phyloP scores from a whole-genome alignment of 805 yeast species.

The Spathaspora girioi region DNA sequence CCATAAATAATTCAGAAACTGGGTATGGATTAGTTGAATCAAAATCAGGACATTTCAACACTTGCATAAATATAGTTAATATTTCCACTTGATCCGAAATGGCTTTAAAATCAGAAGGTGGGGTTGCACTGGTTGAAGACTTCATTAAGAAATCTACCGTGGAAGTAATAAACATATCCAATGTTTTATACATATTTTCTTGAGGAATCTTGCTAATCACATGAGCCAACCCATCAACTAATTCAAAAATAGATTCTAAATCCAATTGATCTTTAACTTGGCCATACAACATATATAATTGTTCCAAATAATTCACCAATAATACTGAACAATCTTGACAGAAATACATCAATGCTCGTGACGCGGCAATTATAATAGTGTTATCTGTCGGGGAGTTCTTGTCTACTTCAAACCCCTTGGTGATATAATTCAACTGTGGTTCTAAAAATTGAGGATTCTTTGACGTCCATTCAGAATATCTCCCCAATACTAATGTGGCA shows the following conservation, averaged over 20 bases:
- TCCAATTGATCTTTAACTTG: constrained; percentile 52
- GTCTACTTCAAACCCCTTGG: constrained; percentile 61
- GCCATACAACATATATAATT: constrained; percentile 70
- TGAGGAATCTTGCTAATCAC: constrained; percentile 62
- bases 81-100: constrained; percentile 73
- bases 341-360: constrained; percentile 90
- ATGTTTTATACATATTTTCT: constrained; percentile 48
- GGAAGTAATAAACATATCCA: constrained; percentile 65
- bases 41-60: constrained; percentile 48
- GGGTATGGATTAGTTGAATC: constrained; percentile 40
- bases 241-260: constrained; percentile 65
- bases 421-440: constrained; percentile 79
- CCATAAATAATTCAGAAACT: constrained; percentile 48
- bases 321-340: constrained; percentile 83
- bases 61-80: constrained; percentile 54
- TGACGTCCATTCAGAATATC: constrained; percentile 94
- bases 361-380: constrained; percentile 76
- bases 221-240: constrained; percentile 87
- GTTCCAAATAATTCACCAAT: constrained; percentile 66
- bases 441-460: constrained; percentile 80
- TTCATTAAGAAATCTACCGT: constrained; percentile 46
- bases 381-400: constrained; percentile 54
- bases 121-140: constrained; percentile 10
- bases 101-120: constrained; percentile 26
- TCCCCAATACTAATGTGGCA: constrained; percentile 88